Conservation (phyloP, 371 early-diverging fungal genomes). For the Hamiltosporidium tvaerminnensis region DNA sequence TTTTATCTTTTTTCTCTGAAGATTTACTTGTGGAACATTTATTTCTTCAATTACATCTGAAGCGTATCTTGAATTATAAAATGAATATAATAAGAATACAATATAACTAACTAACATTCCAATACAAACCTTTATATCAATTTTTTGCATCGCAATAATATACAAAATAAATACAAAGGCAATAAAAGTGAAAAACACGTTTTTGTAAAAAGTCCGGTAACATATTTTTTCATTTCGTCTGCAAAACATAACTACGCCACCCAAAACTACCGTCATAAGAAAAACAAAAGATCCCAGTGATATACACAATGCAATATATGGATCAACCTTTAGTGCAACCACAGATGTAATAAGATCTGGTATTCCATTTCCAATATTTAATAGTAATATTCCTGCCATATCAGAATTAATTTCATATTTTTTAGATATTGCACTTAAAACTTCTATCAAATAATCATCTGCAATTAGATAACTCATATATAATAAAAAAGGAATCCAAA, state of each 20-base stretch:
- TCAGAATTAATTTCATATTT: slow-evolving; percentile 2
- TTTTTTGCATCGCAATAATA: background rate
- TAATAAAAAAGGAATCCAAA: background rate
- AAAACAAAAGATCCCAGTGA: background rate
- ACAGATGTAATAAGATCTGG: slow-evolving; percentile 8
- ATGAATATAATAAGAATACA: slow-evolving; percentile 3
- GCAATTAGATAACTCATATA: background rate
- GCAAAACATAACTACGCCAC: background rate
- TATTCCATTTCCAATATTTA: slow-evolving; percentile 9
- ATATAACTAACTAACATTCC: slow-evolving; percentile 1
- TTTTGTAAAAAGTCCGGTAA: slow-evolving; percentile 2
- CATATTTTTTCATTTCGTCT: background rate
- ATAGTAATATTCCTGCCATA: slow-evolving; percentile 4
- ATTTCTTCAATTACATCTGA: background rate
- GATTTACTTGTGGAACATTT: background rate
- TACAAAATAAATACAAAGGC: background rate
- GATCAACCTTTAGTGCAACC: background rate
- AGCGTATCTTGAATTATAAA: background rate
- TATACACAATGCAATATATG: background rate
- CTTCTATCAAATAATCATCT: slow-evolving; percentile 7
- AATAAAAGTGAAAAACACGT: slow-evolving; percentile 2
- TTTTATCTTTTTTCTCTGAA: background rate
- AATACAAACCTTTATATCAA: background rate
- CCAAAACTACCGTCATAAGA: slow-evolving; percentile 4
- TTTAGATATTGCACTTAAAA: background rate